Evolutionary conservation across 805 yeast species (phyloP), one percentile per base, ranked within the genome.

Genomic region (Kodamaea neixiangensis): DNA sequence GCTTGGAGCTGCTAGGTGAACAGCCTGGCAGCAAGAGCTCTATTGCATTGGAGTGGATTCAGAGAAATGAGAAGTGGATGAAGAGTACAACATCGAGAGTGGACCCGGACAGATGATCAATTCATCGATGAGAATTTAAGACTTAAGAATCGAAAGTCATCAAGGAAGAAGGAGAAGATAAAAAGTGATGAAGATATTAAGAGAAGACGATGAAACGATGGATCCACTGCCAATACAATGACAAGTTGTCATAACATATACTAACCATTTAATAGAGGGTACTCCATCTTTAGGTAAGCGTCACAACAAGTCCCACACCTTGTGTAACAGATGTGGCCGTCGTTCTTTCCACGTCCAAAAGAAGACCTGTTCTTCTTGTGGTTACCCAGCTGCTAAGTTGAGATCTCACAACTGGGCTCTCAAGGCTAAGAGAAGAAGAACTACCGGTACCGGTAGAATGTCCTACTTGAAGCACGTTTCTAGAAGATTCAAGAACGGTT

Each of bases 361-460:
- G 96, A 89, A 89, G 86, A 90, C 97, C 71, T 94, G 99, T 83
- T 77, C 98, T 77, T 80, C 94, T 66, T 94, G 99, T 83, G 99
- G 99, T 73, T 94, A 94, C 87, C 99, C 99, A 82, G 90, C 98
- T 73, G 98, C 98, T 70, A 94, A 94, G 85, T 77, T 87, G 80
- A 92, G 99, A 89, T 86, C 90, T 72, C 87, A 80, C 96, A 94
- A 94, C 97, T 94, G 99, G 99, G 97, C 96, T 78, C 80, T 80
- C 66, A 94, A 94, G 88, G 97, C 97, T 74, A 89, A 92, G 87
- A 91, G 99, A 90, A 91, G 99, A 89, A 87, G 88, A 79, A 94
- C 99, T 67, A 92, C 97, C 68, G 99, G 99, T 85, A 86, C 98
- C 77, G 99, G 99, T 81, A 96, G 99, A 83, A 89, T 90, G 96